Percentiles rank a stretch among this genome's conserved stretches.
These are phyloP conservation scores for Pichia norvegensis DNA, from an alignment of 1,139 yeast species.

Conservation along the genomic window DNA sequence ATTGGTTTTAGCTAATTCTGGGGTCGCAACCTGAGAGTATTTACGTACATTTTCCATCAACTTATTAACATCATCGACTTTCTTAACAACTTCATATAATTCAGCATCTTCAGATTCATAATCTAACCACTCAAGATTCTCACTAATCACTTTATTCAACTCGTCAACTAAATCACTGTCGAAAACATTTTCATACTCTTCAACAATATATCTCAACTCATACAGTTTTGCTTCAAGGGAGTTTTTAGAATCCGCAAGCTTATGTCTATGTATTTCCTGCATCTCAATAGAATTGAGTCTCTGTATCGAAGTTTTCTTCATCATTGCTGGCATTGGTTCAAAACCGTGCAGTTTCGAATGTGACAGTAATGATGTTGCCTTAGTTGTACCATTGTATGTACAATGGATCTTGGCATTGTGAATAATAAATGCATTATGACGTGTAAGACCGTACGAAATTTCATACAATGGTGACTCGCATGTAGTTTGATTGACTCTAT, in stretches of 20 bases:
- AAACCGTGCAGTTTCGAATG: conserved; percentile 33
- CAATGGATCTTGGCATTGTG: conserved; percentile 31
- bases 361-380: conserved; percentile 10
- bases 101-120: conserved; percentile 56
- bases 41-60: conserved; percentile 33
- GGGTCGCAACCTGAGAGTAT: conserved; percentile 28
- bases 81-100: conserved; percentile 17
- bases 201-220: conserved; percentile 45
- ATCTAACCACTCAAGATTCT: conserved; percentile 71
- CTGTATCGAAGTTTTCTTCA: conserved; percentile 31
- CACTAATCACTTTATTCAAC: conserved; percentile 36
- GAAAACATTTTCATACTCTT: conserved; percentile 35
- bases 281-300: conserved; percentile 20
- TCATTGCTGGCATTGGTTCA: conserved; percentile 38
- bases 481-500: conserved; percentile 32
- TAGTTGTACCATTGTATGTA: conserved; percentile 7
- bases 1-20: conserved; percentile 1
- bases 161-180: conserved; percentile 32
- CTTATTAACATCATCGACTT: conserved; percentile 13
- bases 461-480: conserved; percentile 40
- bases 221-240: conserved; percentile 52
- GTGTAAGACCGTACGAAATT: conserved; percentile 41
- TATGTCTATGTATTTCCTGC: conserved; percentile 41
- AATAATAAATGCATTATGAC: conserved; percentile 44
- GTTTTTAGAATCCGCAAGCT: conserved; percentile 45